These are phyloP conservation scores for Solanum aculeatissimum DNA, from an alignment of 305 asterid genomes.

Conservation along the genomic window DNA sequence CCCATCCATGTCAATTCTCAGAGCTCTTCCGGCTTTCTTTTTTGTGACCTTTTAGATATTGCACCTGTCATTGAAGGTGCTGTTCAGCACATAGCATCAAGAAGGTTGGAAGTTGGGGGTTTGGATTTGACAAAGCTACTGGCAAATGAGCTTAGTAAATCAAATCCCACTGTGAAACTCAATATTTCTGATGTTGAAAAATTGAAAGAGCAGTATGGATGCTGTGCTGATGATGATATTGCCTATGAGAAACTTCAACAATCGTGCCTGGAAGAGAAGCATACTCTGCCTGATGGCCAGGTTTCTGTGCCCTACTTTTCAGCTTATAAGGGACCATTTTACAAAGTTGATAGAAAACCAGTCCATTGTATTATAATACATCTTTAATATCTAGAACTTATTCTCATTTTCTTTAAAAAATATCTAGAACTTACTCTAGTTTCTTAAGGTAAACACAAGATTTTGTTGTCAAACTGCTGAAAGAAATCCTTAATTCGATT, in stretches of 20 bases:
- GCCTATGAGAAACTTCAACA: conserved; percentile 44
- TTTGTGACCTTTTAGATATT: conserved; percentile 44
- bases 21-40: neutral
- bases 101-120: conserved; percentile 91
- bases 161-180: conserved; percentile 57
- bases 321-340: neutral
- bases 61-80: conserved; percentile 98
- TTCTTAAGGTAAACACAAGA: neutral
- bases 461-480: neutral
- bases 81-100: conserved; percentile 90
- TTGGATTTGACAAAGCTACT: conserved; percentile 74
- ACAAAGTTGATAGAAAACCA: neutral
- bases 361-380: neutral
- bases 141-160: conserved; percentile 52
- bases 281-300: conserved; percentile 96
- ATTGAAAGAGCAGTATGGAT: conserved; percentile 75
- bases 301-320: conserved; percentile 20
- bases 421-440: neutral
- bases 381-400: neutral
- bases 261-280: conserved; percentile 65
- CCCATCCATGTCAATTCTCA: neutral
- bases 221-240: conserved; percentile 70
- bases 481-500: neutral
- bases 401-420: neutral
- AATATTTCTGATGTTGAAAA: conserved; percentile 65